Evolutionary conservation across 805 yeast species (phyloP).

Genomic region (Wickerhamia fluorescens): DNA sequence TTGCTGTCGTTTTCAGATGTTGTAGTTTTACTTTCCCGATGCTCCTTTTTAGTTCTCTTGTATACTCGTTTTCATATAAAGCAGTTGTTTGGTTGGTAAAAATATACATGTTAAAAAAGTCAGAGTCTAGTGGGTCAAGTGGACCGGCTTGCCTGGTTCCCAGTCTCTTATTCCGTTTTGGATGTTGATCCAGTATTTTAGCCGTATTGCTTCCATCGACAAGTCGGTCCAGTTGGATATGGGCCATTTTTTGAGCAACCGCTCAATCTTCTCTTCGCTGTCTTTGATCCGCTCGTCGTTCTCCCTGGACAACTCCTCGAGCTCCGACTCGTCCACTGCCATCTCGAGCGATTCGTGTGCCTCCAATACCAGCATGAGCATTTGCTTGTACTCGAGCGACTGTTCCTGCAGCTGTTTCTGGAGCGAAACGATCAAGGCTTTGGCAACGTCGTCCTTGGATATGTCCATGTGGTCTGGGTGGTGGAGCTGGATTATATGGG

Average conservation of each 20-base stretch:
- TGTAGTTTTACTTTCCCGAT: no score
- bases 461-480: slow-evolving; percentile 44
- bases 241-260: slow-evolving; percentile 34
- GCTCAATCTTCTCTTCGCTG: slow-evolving; percentile 38
- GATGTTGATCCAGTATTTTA: slow-evolving; percentile 82
- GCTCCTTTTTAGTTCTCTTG: no score
- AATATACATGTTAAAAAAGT: no score
- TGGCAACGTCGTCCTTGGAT: slow-evolving; percentile 48
- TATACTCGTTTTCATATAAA: no score
- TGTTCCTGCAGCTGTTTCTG: slow-evolving; percentile 24
- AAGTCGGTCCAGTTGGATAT: slow-evolving; percentile 47
- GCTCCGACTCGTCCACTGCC: slow-evolving; percentile 52
- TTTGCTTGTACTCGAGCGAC: slow-evolving; percentile 39
- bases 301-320: slow-evolving; percentile 43
- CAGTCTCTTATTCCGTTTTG: slow-evolving; percentile 68
- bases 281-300: slow-evolving; percentile 50
- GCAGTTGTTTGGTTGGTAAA: no score
- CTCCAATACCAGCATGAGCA: slow-evolving; percentile 73
- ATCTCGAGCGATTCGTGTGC: slow-evolving; percentile 78
- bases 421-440: slow-evolving; percentile 35
- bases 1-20: slow-evolving; percentile 1
- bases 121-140: slow-evolving; percentile 61
- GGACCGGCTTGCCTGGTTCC: slow-evolving; percentile 65
- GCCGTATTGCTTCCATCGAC: slow-evolving; percentile 56
- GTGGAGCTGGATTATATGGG: slow-evolving; percentile 27